Conservation (phyloP, 106 monocot genomes). For the Alisma plantagoaquatica region DNA sequence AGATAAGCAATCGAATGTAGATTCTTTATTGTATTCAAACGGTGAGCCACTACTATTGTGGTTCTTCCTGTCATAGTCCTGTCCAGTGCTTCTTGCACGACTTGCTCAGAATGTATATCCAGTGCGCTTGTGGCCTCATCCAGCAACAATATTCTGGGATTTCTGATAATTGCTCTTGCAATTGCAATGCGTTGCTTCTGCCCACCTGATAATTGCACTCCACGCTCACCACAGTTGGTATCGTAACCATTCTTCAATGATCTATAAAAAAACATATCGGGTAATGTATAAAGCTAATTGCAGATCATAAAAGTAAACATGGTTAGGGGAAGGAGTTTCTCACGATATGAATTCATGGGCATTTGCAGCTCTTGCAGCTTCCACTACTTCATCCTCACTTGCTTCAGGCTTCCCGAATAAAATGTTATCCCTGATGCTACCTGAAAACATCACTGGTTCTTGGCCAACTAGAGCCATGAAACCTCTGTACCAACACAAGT, state of each 20-base stretch:
- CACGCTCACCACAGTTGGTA: conserved; percentile 60
- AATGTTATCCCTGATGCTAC: conserved; percentile 63
- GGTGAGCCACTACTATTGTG: conserved; percentile 70
- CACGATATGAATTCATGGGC: conserved; percentile 87
- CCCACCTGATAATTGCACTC: conserved; percentile 68
- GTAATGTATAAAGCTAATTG: neutral
- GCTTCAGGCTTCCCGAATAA: conserved; percentile 56
- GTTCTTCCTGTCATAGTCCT: conserved; percentile 66
- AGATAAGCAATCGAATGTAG: conserved; percentile 52
- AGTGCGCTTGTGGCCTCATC: conserved; percentile 91
- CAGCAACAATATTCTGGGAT: conserved; percentile 54
- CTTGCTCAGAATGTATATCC: conserved; percentile 50
- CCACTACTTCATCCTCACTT: conserved; percentile 44
- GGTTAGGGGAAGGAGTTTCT: conserved; percentile 1
- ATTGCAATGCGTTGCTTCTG: conserved; percentile 88
- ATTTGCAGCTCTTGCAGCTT: conserved; percentile 58
- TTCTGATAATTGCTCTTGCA: conserved; percentile 62
- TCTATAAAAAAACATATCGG: conserved; percentile 21
- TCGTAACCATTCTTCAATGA: conserved; percentile 54
- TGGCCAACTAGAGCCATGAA: conserved; percentile 68
- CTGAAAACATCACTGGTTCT: conserved; percentile 70
- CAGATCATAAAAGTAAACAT: neutral
- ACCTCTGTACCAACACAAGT: conserved; percentile 42
- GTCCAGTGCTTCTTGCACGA: conserved; percentile 79
- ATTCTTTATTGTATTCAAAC: conserved; percentile 63